These are phyloP conservation scores for Talaromyces sp. DNA, from an alignment of 2,329 filamentous ascomycete species.

Conservation along the genomic window DNA sequence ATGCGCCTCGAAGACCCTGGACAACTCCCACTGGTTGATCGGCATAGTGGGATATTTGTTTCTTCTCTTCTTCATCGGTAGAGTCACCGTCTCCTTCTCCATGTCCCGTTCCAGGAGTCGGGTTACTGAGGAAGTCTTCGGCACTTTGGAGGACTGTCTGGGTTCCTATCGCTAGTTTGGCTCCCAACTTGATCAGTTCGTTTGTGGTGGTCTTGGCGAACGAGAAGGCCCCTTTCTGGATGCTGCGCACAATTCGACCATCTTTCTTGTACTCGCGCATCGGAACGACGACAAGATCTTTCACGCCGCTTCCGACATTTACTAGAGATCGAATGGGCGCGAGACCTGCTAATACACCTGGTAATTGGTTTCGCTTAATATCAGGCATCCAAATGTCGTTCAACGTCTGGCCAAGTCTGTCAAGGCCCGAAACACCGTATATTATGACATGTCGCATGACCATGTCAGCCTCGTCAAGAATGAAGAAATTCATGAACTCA, in stretches of 20 bases:
- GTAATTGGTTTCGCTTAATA: conserved; percentile 82
- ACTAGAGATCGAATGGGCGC: conserved; percentile 87
- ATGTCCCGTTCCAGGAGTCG: conserved; percentile 28
- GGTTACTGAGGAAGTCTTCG: conserved; percentile 65
- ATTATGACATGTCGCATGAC: conserved; percentile 84
- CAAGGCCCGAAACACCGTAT: conserved; percentile 87
- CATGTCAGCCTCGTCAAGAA: conserved; percentile 84
- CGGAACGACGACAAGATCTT: conserved; percentile 81
- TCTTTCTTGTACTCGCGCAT: conserved; percentile 93
- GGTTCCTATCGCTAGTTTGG: conserved; percentile 90
- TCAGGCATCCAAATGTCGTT: conserved; percentile 98
- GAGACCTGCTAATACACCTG: conserved; percentile 80
- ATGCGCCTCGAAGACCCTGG: conserved; percentile 79
- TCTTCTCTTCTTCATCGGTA: conserved; percentile 65
- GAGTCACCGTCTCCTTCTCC: conserved; percentile 50
- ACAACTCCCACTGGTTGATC: conserved; percentile 88
- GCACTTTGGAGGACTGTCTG: conserved; percentile 89
- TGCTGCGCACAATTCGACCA: conserved; percentile 83
- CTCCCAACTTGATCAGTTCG: conserved; percentile 89
- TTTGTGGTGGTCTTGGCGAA: conserved; percentile 93
- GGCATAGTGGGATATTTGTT: conserved; percentile 85
- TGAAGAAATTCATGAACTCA: conserved; percentile 98
- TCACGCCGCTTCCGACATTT: conserved; percentile 83
- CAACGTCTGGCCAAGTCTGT: conserved; percentile 80
- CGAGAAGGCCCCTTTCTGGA: conserved; percentile 82